phyloP scores from a whole-genome alignment of 2,329 filamentous ascomycete genomes.

The Colletotrichum liaoningense region DNA sequence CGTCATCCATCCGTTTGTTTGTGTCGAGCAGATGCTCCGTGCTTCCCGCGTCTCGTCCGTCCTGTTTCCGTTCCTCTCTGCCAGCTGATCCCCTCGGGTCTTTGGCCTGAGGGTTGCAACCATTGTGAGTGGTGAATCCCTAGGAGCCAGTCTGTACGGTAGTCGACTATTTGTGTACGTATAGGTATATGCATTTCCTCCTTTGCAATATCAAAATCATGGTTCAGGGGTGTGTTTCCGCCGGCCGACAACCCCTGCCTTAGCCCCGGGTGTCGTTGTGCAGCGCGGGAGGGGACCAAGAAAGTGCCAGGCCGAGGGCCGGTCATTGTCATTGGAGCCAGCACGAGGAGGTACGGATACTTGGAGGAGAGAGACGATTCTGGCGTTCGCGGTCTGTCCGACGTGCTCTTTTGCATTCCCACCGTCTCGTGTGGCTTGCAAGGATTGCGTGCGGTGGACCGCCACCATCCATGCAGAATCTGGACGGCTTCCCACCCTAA shows the following conservation, averaged over 20 bases:
- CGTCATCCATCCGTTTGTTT: not conserved
- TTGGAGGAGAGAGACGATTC: not conserved
- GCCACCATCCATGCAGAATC: slow-evolving; percentile 34
- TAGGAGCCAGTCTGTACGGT: not conserved
- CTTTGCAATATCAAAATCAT: not conserved
- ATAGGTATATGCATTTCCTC: not conserved
- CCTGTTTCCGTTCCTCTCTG: not conserved
- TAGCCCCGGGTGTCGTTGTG: slow-evolving; percentile 29
- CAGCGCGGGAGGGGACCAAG: slow-evolving; percentile 12
- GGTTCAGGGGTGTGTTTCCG: slow-evolving; percentile 28
- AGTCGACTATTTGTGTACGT: not conserved
- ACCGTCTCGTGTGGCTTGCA: slow-evolving; percentile 36
- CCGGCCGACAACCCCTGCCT: slow-evolving; percentile 28
- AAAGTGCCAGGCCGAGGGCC: slow-evolving; percentile 24
- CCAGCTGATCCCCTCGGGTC: not conserved
- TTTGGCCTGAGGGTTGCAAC: not conserved
- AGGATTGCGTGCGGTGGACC: slow-evolving; percentile 29
- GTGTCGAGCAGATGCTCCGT: not conserved
- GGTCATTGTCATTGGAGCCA: slow-evolving; percentile 1
- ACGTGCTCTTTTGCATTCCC: slow-evolving; percentile 24
- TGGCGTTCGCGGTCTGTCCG: slow-evolving; percentile 25
- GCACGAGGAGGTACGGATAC: not conserved
- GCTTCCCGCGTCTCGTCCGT: not conserved
- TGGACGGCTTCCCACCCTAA: slow-evolving; percentile 36
- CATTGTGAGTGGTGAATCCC: not conserved